phyloP scores from a whole-genome alignment of 768 basidiomycete genomes.

The Amanita pallidorosea region DNA sequence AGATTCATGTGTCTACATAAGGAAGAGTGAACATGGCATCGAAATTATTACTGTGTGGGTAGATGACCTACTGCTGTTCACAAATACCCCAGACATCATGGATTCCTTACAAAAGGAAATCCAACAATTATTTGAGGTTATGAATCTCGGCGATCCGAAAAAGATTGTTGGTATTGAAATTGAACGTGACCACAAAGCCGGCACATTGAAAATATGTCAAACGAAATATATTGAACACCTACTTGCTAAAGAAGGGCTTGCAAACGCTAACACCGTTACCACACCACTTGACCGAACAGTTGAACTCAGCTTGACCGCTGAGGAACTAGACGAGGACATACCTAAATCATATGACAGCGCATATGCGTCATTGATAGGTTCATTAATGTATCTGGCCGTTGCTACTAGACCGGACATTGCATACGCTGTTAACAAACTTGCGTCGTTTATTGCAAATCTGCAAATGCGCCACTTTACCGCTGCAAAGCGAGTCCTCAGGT shows the following conservation, averaged over 20 bases:
- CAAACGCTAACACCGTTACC: background rate
- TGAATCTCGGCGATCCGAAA: background rate
- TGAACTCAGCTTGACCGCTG: background rate
- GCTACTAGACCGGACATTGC: constrained; percentile 6
- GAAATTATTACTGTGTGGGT: background rate
- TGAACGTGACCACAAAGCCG: background rate
- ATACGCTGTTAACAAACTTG: constrained; percentile 1
- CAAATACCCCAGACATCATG: background rate
- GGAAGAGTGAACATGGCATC: background rate
- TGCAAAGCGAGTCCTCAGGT: background rate
- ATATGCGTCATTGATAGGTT: background rate
- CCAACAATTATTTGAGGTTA: background rate
- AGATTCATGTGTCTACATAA: background rate
- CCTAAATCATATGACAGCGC: background rate
- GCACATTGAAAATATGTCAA: background rate
- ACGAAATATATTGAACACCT: background rate
- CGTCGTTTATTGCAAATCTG: background rate
- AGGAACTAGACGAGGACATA: background rate
- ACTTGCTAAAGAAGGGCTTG: background rate
- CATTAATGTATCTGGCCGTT: background rate
- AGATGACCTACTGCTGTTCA: background rate
- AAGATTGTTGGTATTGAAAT: constrained; percentile 19
- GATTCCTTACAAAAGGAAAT: background rate
- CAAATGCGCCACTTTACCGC: background rate
- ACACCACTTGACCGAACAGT: background rate